Percentiles rank a stretch among this genome's conserved stretches.
phyloP scores from a whole-genome alignment of 2,329 filamentous ascomycete genomes.

The Gaeumannomyces tritici region DNA sequence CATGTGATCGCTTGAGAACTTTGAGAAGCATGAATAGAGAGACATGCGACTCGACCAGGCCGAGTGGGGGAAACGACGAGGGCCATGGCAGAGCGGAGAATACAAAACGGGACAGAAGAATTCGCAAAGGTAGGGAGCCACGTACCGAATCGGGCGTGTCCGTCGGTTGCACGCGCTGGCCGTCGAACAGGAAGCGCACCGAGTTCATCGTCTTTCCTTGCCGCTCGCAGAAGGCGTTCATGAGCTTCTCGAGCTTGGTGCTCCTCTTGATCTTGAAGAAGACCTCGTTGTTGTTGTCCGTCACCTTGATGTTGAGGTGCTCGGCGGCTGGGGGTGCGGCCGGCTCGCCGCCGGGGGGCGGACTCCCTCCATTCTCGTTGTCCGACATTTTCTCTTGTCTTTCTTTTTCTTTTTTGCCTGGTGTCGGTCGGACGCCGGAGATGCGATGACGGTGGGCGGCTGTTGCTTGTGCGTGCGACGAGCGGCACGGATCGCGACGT shows the following conservation, averaged over 20 bases:
- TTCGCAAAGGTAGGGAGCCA: background rate
- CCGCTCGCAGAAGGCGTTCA: slow-evolving; percentile 95
- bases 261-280: slow-evolving; percentile 99
- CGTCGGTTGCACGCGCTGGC: slow-evolving; percentile 77
- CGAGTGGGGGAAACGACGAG: background rate
- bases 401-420: slow-evolving; percentile 4
- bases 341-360: slow-evolving; percentile 26
- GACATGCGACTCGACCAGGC: slow-evolving; percentile 1
- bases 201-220: slow-evolving; percentile 80
- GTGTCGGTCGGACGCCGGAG: no score
- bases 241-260: slow-evolving; percentile 92
- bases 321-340: slow-evolving; percentile 46
- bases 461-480: background rate
- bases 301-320: slow-evolving; percentile 98
- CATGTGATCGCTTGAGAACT: background rate
- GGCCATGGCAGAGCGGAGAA: background rate
- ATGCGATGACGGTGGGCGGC: no score
- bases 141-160: slow-evolving; percentile 90
- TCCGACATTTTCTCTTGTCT: slow-evolving; percentile 32
- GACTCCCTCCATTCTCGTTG: slow-evolving; percentile 35
- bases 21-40: slow-evolving; percentile 11
- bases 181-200: slow-evolving; percentile 93
- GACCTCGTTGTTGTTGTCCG: slow-evolving; percentile 98
- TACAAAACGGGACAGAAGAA: background rate
- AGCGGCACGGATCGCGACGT: background rate